Evolutionary conservation across 805 yeast species (phyloP).

Genomic region (Teunomyces pallodes): DNA sequence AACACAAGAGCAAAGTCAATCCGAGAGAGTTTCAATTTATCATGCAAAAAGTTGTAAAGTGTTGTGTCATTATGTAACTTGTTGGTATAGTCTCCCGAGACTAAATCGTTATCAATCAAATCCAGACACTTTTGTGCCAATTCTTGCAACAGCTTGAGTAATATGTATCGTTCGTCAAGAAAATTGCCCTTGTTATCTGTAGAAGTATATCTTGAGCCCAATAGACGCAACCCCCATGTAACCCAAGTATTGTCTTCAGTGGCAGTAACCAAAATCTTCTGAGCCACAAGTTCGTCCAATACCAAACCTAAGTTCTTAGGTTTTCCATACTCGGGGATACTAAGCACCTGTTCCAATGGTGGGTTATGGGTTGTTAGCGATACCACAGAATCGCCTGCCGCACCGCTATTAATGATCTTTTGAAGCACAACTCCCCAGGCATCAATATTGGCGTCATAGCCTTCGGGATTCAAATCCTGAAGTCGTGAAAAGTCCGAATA

Average conservation of each 20-base stretch:
- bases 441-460: conserved; percentile 39
- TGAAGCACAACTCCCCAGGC: conserved; percentile 32
- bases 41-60: conserved; percentile 9
- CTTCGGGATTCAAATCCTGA: conserved; percentile 38
- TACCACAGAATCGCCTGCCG: conserved; percentile 14
- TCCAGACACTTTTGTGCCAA: conserved; percentile 4
- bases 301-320: conserved; percentile 28
- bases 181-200: conserved; percentile 12
- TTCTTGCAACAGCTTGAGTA: conserved; percentile 17
- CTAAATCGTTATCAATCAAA: conserved; percentile 6
- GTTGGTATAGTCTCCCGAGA: conserved; percentile 15
- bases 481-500: conserved; percentile 33
- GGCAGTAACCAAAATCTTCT: conserved; percentile 18
- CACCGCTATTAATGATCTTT: conserved; percentile 17
- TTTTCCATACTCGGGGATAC: conserved; percentile 29
- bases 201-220: background rate
- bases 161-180: conserved; percentile 21
- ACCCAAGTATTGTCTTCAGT: conserved; percentile 13
- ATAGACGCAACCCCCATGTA: conserved; percentile 11
- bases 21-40: conserved; percentile 12
- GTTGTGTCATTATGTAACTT: conserved; percentile 12
- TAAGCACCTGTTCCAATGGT: conserved; percentile 15
- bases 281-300: conserved; percentile 22
- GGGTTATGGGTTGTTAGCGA: conserved; percentile 16
- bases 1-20: conserved; percentile 28